Base-by-base conservation (phyloP, 2,329 filamentous ascomycete genomes). In the Dothideomycetes sp. region DNA sequence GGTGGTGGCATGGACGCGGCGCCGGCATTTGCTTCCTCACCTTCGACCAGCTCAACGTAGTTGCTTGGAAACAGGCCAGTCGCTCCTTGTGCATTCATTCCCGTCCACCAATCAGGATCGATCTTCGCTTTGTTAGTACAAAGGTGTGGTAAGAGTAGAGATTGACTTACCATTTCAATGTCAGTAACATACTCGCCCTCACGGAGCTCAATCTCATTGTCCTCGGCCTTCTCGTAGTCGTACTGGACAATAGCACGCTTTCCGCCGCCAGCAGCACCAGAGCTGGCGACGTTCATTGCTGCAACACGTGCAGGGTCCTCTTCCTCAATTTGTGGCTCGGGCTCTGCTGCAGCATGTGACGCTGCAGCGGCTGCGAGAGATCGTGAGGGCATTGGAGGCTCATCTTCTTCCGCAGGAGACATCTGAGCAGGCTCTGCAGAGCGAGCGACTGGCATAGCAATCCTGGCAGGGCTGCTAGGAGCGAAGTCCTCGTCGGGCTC, bases 71-170 rank as follows among this genome's bases (percentile, higher is more conserved):
- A 96, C 27, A 98, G 70, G 35, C 91, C 91, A 43, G 72, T 80
- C 61, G 95, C 86, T 51, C 91, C 91, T 45, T 70, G 72, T 16
- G 73, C 66, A 65, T 96, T 98, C 49, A 82, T 84, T 32, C 93
- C 91, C 75, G 94, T 83, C 91, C 91, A 98, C 91, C 91, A 98
- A 58, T 98, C 89, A 37, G 93, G 83, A 52, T 96, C 91, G 2
- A 98, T 86, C n/a, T n/a, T n/a, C n/a, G n/a, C n/a, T n/a, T n/a
- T n/a, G n/a, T n/a, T n/a, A n/a, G n/a, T n/a, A n/a, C n/a, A n/a
- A n/a, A n/a, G n/a, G n/a, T n/a, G n/a, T n/a, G n/a, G n/a, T n/a
- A n/a, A n/a, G n/a, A n/a, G n/a, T n/a, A n/a, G n/a, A n/a, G n/a
- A n/a, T n/a, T n/a, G n/a, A n/a, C n/a, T n/a, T n/a, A n/a, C 22